Conservation (phyloP, 257 asterid genomes). For the Prunella vulgaris region DNA sequence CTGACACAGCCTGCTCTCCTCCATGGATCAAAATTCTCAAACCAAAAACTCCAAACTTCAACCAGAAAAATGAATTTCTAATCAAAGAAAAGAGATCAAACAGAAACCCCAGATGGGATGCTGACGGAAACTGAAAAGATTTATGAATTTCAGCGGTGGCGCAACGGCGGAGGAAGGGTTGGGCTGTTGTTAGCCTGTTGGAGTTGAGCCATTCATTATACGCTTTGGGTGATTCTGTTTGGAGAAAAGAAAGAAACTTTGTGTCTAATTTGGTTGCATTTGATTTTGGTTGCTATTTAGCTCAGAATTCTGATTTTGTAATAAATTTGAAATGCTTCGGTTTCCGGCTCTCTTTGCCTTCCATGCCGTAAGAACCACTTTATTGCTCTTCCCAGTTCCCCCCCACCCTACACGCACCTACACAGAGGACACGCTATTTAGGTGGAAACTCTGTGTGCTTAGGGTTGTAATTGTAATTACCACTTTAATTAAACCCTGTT, state of each 20-base stretch:
- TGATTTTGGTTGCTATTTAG: slow-evolving; percentile 6
- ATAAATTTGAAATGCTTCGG: background rate
- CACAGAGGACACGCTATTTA: slow-evolving; percentile 12
- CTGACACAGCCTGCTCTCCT: slow-evolving; percentile 41
- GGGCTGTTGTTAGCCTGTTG: slow-evolving; percentile 18
- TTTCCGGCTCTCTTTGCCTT: slow-evolving; percentile 1
- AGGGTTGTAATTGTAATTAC: background rate
- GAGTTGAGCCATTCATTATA: slow-evolving; percentile 22
- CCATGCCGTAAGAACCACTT: slow-evolving; percentile 14
- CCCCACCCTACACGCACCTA: no score
- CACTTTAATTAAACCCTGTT: background rate
- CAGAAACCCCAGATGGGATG: slow-evolving; percentile 19
- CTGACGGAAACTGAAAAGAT: background rate
- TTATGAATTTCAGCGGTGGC: slow-evolving; percentile 9
- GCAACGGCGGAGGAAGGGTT: slow-evolving; percentile 22
- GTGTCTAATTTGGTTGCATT: background rate
- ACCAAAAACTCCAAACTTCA: slow-evolving; percentile 10
- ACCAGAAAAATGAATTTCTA: background rate
- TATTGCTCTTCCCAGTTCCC: slow-evolving; percentile 4
- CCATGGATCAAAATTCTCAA: slow-evolving; percentile 40
- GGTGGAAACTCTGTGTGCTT: background rate
- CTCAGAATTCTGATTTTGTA: slow-evolving; percentile 8
- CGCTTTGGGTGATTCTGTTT: background rate
- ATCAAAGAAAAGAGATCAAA: slow-evolving; percentile 11
- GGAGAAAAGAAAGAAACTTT: slow-evolving; percentile 5